Conservation (phyloP, 805 yeast species). For the Sugiyamaella floridensis region DNA sequence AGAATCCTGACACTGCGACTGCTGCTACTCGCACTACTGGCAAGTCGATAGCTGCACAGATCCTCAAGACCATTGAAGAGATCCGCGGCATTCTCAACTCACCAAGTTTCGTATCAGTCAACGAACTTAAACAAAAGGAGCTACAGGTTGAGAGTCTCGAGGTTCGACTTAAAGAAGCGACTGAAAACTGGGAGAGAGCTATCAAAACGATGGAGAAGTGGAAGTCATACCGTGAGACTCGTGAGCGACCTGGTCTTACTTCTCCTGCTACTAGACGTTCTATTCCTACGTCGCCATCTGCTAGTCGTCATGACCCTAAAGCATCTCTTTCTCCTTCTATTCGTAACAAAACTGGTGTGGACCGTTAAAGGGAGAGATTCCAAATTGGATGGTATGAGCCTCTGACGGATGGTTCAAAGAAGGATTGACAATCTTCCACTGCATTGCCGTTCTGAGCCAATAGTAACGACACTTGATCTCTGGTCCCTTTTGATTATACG, state of each 20-base stretch:
- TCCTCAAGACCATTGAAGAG: slow-evolving; percentile 11
- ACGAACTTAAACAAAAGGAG: slow-evolving; percentile 16
- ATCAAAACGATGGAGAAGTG: slow-evolving; percentile 25
- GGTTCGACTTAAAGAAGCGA: slow-evolving; percentile 17
- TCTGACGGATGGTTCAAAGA: too few relatives aligned
- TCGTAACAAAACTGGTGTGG: too few relatives aligned
- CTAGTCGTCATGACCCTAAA: too few relatives aligned
- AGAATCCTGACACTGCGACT: slow-evolving; percentile 2
- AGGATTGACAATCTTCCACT: too few relatives aligned
- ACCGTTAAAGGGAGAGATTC: too few relatives aligned
- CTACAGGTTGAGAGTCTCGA: slow-evolving; percentile 13
- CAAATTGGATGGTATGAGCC: too few relatives aligned
- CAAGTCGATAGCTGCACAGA: slow-evolving; percentile 11
- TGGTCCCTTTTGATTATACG: too few relatives aligned
- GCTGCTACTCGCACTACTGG: slow-evolving; percentile 11
- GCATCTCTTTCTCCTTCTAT: too few relatives aligned
- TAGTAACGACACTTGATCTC: too few relatives aligned
- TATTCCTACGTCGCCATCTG: too few relatives aligned
- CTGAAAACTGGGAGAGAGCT: slow-evolving; percentile 22
- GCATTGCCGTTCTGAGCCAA: too few relatives aligned
- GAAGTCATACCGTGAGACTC: slow-evolving; percentile 17
- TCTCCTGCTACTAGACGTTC: neutral
- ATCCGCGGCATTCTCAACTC: slow-evolving; percentile 13
- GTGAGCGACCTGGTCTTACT: neutral
- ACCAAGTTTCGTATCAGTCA: slow-evolving; percentile 17